A percentile compares a stretch with the other conserved stretches of the same genome.
These are phyloP conservation scores for Plasmodium sp. DNA, from an alignment of 169 alveolate genomes.

Conservation along the genomic window DNA sequence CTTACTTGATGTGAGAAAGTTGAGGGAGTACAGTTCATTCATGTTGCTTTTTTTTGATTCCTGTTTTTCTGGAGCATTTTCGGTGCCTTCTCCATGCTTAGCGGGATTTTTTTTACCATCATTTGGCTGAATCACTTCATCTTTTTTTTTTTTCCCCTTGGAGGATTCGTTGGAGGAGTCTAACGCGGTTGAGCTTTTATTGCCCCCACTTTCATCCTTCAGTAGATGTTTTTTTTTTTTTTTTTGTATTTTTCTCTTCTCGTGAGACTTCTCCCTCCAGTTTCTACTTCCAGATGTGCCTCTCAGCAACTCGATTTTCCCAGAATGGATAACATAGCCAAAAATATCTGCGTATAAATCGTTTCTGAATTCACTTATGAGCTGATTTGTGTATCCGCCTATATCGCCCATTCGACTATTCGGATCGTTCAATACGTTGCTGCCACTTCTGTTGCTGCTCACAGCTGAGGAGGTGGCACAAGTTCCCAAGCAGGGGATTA, in stretches of 20 bases:
- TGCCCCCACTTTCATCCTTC: neutral
- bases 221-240: neutral
- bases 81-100: neutral
- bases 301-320: neutral
- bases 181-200: neutral
- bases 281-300: neutral
- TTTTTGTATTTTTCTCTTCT: neutral
- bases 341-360: conserved; percentile 40
- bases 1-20: conserved; percentile 57
- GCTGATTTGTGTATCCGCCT: conserved; percentile 39
- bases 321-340: conserved; percentile 16
- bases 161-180: neutral
- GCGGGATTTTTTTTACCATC: neutral
- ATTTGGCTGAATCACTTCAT: neutral
- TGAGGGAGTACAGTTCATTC: conserved; percentile 49
- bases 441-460: neutral
- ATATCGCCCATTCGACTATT: neutral
- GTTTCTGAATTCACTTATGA: conserved; percentile 37
- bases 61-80: neutral
- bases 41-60: conserved; percentile 35
- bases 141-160: neutral
- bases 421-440: neutral
- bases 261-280: neutral
- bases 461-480: neutral
- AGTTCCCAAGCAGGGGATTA: conserved; percentile 9